Evolutionary conservation across 768 basidiomycete species (phyloP).

Genomic region (Suillus americanus): DNA sequence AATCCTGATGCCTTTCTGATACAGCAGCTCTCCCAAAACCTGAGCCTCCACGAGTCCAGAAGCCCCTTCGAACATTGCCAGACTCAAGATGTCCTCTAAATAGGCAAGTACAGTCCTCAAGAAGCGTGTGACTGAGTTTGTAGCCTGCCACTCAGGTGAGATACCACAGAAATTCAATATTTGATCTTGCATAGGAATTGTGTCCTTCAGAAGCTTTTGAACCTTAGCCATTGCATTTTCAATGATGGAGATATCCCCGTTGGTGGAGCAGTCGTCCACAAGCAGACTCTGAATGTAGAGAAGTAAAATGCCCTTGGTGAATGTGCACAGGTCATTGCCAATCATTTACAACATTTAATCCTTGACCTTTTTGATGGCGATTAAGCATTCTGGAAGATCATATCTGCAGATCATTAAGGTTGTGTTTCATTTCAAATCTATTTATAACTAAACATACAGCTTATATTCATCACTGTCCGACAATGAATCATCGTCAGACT

Average conservation of each 20-base stretch:
- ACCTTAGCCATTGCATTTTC: too few relatives aligned
- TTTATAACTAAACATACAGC: not conserved
- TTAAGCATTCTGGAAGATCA: not conserved
- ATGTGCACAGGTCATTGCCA: not conserved
- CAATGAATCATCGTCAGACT: not conserved
- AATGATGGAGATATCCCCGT: too few relatives aligned
- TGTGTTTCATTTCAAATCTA: not conserved
- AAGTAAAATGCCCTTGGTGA: too few relatives aligned
- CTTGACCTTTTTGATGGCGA: not conserved
- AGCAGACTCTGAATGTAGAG: too few relatives aligned
- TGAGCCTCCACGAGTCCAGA: not conserved
- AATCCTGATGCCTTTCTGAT: not conserved
- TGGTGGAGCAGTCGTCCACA: too few relatives aligned
- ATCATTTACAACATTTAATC: not conserved
- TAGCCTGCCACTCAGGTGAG: too few relatives aligned
- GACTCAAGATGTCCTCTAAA: not conserved
- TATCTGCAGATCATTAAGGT: not conserved
- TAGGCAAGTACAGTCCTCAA: not conserved
- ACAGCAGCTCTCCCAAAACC: not conserved
- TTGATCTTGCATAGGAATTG: too few relatives aligned
- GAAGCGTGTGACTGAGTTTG: not conserved
- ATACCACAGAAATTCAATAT: too few relatives aligned
- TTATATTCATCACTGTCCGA: not conserved
- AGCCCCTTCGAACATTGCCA: not conserved
- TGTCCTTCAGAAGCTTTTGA: too few relatives aligned